Evolutionary conservation across 1,284 basidiomycete species (phyloP), one percentile per base, ranked within the genome.

Genomic region (Irpex lacteus): DNA sequence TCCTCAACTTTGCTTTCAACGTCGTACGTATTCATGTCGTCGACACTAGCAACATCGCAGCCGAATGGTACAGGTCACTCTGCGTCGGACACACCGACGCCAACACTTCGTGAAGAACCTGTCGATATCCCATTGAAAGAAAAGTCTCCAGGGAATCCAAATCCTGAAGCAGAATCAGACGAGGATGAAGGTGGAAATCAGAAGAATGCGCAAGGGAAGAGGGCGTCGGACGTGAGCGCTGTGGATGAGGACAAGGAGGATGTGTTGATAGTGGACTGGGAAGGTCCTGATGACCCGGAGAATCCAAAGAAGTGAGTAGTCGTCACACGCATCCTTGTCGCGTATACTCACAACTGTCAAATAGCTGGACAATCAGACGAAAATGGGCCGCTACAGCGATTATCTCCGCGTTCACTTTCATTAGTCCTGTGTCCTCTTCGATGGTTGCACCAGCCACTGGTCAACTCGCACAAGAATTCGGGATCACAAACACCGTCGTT

Each of bases 371-470:
- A 0, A 81, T 78, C 65, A 75, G 74, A 52, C 79, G 81, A 64
- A 90, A 89, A 80, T 87, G 88, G 85, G 80, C 80, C 1, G 85
- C 87, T 0, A 88, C 86, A 0, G 64, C 81, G 21, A 81, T 88
- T 49, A 85, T 90, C 0, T 89, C 86, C 5, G 79, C 82, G 0
- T 88, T 87, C 73, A 88, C 86, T 0, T 89, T 90, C 70, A 87
- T 90, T 62, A 83, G 81, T 6, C 87, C 88, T 0, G 80, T 89
- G 3, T 85, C 88, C 0, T 88, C 88, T 3, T 84, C 87, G n/a
- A 90, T 92, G 84, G 81, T 91, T 37, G 87, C 92, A 0, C 89
- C 91, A 0, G 88, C 90, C 0, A 79, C 82, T 1, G 69, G 69
- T 0, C 80, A 84, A 57, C 68, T 92, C 5, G 85, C 87, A 0